Evolutionary conservation across 768 basidiomycete genomes (phyloP), one percentile per base, ranked within the genome.

Genomic region (Psilocybe cyanescens): DNA sequence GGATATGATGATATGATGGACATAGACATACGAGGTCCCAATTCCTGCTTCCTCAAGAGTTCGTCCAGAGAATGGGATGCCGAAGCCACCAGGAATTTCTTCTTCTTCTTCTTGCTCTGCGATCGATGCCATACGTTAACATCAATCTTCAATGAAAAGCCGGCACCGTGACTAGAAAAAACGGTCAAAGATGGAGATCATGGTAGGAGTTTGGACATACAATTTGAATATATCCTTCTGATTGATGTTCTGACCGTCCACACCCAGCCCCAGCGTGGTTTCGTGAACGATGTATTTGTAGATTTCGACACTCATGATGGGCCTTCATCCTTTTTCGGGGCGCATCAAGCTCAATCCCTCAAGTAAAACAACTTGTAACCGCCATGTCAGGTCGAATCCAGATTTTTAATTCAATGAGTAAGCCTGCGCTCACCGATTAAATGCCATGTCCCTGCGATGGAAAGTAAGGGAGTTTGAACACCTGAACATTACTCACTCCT

Each of bases 211-310:
- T 30, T 48, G 1, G n/a, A 77, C 86, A 56, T 68, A 90, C 90
- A 90, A 76, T 29, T 69, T 65, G 59, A 87, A 81, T 0, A 71
- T 72, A 1, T 81, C 76, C 62, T 85, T 88, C 51, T 85, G 73
- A 66, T 91, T 91, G 0, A 87, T 82, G 58, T 87, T 89, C 67
- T 90, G 88, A 0, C 90, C 90, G 58, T 92, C 89, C 17, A 76
- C 76, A 0, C 90, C 24, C 24, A 24, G 24, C 24, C 24, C 90
- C 2, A 92, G 82, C 19, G 77, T 72, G 8, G 83, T 76, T 66
- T 91, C 90, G 59, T 85, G 79, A 4, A 53, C 60, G n/a, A 81
- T 74, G 29, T 83, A 79, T 4, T 82, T 78, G 58, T 84, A 85
- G 9, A 88, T 74, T 17, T 82, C 80, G 3, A 91, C 69, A 0